A percentile compares a stretch with the other conserved stretches of the same genome.
These are phyloP conservation scores for Fusarium albosuccineum DNA, from an alignment of 2,329 filamentous ascomycete species.

Conservation along the genomic window DNA sequence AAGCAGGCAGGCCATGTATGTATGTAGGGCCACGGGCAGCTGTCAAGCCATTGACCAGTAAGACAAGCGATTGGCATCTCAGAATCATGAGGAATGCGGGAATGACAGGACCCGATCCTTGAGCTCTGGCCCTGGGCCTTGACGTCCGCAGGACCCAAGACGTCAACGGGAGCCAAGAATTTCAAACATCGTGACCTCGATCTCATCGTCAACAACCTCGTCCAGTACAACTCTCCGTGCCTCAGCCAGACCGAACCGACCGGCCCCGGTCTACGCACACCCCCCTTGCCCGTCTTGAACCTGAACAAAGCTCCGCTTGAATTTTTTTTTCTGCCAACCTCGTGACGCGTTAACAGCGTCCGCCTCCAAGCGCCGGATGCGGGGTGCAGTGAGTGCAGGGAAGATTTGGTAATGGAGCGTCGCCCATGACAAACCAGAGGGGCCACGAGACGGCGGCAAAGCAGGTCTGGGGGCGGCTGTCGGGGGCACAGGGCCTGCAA, in stretches of 20 bases:
- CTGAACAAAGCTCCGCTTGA: conserved; percentile 23
- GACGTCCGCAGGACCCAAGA: not conserved
- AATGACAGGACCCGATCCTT: conserved; percentile 12
- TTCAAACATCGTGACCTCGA: conserved; percentile 28
- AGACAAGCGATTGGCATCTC: conserved; percentile 6
- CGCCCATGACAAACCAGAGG: conserved; percentile 45
- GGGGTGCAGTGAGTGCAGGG: conserved; percentile 43
- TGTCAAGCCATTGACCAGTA: conserved; percentile 9
- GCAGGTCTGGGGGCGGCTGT: conserved; percentile 27
- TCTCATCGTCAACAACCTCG: conserved; percentile 8
- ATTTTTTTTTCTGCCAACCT: conserved; percentile 40
- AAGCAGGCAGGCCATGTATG: not conserved
- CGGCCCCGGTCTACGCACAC: conserved; percentile 27
- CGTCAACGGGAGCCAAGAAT: conserved; percentile 15
- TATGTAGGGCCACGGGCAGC: conserved; percentile 5
- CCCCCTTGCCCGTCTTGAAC: conserved; percentile 4
- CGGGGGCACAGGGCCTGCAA: conserved; percentile 23
- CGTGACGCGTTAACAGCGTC: conserved; percentile 44
- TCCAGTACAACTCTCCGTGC: conserved; percentile 10
- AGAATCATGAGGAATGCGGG: conserved; percentile 15
- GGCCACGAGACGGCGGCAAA: conserved; percentile 43
- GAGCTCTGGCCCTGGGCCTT: conserved; percentile 8
- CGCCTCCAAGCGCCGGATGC: conserved; percentile 44
- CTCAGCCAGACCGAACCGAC: conserved; percentile 18
- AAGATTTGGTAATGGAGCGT: conserved; percentile 45